Base-by-base conservation (phyloP, 2,329 filamentous ascomycete species). In the Sporothrix brasiliensis region DNA sequence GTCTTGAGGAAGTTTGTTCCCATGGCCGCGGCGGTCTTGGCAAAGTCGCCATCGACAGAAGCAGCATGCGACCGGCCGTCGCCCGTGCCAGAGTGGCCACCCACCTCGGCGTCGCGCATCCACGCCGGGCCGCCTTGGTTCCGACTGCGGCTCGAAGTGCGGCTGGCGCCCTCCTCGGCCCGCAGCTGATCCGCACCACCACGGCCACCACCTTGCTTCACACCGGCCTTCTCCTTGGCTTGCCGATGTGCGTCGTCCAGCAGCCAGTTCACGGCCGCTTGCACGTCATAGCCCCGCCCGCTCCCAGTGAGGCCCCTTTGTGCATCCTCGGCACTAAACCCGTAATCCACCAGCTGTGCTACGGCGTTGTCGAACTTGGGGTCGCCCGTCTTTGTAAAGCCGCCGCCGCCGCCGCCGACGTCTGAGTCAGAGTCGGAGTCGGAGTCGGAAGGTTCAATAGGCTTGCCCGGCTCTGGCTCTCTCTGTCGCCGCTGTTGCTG, bases 341-440 rank as follows among this genome's bases (percentile, higher is more conserved):
- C 95, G 88, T 98, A 98, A 74, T 97, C 94, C 3, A 97, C 89
- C 34, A 99, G 82, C 78, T 98, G 93, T 11, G 92, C 92, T 34
- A 98, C 87, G 11, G 93, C 92, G 74, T 87, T 88, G 76, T 97
- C 93, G 71, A 91, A 89, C 0, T 87, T 88, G 75, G 93, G 90
- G 49, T 87, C 72, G 39, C 76, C 80, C 74, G 72, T 83, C 79
- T 72, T 74, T 47, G 74, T 71, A 14, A 34, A 72, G 56, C 67
- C 27, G 4, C 19, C 63, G 4, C 4, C 49, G 70, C 5, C 70
- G 73, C 30, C 69, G 71, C 52, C 68, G 76, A 21, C 76, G 19
- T 77, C 77, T n/a, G 56, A 14, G 9, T 85, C 84, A 3, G 82
- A 82, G 56, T 84, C 80, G 34, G 81, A 81, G 74, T 82, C 81